Base-by-base conservation (phyloP, 2,329 filamentous ascomycete species). In the Cercospora berteroae region DNA sequence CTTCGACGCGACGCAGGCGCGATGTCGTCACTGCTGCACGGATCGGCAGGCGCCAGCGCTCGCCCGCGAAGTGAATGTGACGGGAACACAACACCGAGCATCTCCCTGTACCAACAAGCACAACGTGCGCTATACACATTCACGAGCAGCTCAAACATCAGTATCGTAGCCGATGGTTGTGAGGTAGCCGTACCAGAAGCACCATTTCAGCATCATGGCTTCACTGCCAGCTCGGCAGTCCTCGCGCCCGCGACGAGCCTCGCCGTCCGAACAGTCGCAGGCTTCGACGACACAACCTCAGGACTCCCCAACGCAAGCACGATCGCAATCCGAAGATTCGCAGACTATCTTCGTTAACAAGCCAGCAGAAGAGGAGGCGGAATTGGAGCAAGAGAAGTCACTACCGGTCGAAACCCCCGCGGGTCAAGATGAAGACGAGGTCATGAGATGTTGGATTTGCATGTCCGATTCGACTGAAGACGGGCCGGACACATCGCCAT, bases 371-470 rank as follows among this genome's bases (percentile, higher is more conserved):
- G 59, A 27, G 20, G 69, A 74, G 27, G 42, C 39, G 10, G 27
- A 67, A 29, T 36, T 59, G 31, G 55, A 67, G 42, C 55, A 66
- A 60, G 20, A 57, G 6, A 62, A 67, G 36, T 60, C 39, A 25
- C 44, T 27, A 63, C 31, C 65, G 42, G 65, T 61, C 63, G 65
- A 67, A 42, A 61, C 71, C 27, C 20, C 60, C 66, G 57, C 71
- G 74, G 57, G 65, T 71, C 33, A 31, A 36, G 59, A 58, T 31
- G 74, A 81, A 39, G 76, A 79, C 10, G 79, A 81, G 23, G 73
- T 80, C 12, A 82, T 83, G 67, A 88, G 85, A 77, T 90, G 88
- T 76, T 90, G 88, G 88, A 90, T 90, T 70, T 90, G 88, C 78
- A 89, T 90, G 77, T 84, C 84, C 59, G 88, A 89, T 68, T 85